A percentile compares a stretch with the other conserved stretches of the same genome.
Conservation (phyloP, 768 basidiomycete species). For the Mycena galopus region DNA sequence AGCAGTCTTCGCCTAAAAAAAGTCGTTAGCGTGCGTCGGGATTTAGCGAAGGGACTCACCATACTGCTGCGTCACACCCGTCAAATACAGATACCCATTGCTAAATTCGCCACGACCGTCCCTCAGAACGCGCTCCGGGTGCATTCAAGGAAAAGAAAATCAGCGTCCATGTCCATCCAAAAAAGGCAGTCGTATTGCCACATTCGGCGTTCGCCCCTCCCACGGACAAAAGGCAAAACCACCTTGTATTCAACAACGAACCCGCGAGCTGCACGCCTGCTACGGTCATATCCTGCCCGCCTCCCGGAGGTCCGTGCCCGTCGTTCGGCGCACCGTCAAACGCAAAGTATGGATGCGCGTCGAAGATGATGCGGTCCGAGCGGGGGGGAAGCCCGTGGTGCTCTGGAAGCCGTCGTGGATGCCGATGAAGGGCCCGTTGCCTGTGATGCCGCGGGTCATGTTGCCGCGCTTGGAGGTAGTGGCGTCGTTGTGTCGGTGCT, state of each 20-base stretch:
- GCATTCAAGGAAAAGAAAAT: no score
- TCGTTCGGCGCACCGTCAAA: neutral
- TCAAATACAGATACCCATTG: neutral
- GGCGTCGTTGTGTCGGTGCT: neutral
- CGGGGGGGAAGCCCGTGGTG: neutral
- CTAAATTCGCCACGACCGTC: neutral
- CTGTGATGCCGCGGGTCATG: neutral
- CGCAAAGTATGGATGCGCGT: no score
- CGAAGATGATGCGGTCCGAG: no score
- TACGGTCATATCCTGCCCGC: no score
- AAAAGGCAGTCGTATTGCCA: no score
- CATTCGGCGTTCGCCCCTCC: neutral
- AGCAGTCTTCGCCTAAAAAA: neutral
- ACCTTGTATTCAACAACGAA: neutral
- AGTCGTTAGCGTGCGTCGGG: neutral
- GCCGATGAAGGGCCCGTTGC: no score
- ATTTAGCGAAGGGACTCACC: neutral
- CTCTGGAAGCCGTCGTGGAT: no score
- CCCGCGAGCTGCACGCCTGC: neutral
- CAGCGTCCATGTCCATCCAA: no score
- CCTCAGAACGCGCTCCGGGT: neutral
- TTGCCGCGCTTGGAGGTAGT: neutral
- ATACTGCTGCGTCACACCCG: neutral
- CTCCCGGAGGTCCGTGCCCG: no score
- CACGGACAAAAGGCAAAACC: neutral